Evolutionary conservation across 2,329 filamentous ascomycete genomes (phyloP).

Genomic region (Alternaria ethzedia): DNA sequence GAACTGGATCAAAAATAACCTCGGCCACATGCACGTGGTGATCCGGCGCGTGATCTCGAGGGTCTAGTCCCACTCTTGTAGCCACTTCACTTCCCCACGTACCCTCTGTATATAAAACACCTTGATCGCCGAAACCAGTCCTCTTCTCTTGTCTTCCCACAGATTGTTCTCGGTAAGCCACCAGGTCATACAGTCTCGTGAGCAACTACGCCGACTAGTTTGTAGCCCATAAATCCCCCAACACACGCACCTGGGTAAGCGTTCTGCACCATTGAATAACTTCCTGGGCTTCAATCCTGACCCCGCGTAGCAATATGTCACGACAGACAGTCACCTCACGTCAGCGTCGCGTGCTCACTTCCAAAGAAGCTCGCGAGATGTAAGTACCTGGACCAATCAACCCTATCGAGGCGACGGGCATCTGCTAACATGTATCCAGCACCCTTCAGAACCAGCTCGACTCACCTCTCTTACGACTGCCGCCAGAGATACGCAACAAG

Average conservation of each 20-base stretch:
- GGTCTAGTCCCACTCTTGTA: background rate
- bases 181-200: background rate
- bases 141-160: background rate
- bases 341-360: background rate
- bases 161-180: background rate
- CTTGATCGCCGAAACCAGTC: background rate
- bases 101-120: background rate
- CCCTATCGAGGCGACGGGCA: background rate
- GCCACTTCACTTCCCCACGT: background rate
- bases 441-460: background rate
- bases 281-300: background rate
- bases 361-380: background rate
- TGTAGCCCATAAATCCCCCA: background rate
- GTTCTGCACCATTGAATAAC: background rate
- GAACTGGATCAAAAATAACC: fast-evolving
- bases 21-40: background rate
- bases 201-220: background rate
- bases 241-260: background rate
- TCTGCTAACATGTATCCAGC: background rate
- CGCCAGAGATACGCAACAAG: background rate
- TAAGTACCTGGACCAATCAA: background rate
- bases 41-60: background rate
- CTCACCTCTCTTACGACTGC: background rate
- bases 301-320: background rate
- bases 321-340: background rate